These are phyloP conservation scores for Talaromyces adpressus DNA, from an alignment of 495 filamentous ascomycete genomes.

Conservation along the genomic window DNA sequence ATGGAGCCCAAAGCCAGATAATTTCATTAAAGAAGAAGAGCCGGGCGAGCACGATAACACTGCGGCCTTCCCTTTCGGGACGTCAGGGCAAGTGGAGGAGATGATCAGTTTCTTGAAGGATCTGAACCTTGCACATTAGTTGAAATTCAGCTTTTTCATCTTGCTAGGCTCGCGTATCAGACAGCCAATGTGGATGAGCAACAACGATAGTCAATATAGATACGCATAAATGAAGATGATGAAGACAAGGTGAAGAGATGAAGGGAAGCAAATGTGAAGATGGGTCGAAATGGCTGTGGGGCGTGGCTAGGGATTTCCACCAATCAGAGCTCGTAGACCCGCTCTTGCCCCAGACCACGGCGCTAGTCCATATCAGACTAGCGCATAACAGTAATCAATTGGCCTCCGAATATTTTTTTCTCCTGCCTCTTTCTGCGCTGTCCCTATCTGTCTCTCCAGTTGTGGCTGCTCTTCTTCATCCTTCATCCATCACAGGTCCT, in stretches of 20 bases:
- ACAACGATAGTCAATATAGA: too few species aligned
- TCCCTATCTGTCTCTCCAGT: background rate
- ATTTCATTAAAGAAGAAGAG: background rate
- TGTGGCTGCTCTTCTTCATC: background rate
- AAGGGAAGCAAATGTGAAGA: background rate
- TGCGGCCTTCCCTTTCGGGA: background rate
- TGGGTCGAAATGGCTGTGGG: background rate
- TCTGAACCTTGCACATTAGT: background rate
- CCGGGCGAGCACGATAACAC: background rate
- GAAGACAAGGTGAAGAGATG: too few species aligned
- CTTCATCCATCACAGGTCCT: conserved; percentile 1
- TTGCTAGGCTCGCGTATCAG: background rate
- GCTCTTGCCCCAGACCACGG: background rate
- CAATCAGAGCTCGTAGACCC: background rate
- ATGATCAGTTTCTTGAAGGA: background rate
- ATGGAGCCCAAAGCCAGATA: background rate
- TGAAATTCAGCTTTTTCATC: background rate
- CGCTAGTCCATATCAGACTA: conserved; percentile 3
- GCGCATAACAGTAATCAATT: background rate
- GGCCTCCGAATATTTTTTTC: conserved; percentile 8
- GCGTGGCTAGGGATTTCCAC: background rate
- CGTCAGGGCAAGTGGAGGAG: background rate
- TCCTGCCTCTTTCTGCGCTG: background rate
- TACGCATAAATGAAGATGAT: background rate
- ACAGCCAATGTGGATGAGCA: background rate